Evolutionary conservation across 2,329 filamentous ascomycete species (phyloP).

Genomic region (Monilinia polystroma): DNA sequence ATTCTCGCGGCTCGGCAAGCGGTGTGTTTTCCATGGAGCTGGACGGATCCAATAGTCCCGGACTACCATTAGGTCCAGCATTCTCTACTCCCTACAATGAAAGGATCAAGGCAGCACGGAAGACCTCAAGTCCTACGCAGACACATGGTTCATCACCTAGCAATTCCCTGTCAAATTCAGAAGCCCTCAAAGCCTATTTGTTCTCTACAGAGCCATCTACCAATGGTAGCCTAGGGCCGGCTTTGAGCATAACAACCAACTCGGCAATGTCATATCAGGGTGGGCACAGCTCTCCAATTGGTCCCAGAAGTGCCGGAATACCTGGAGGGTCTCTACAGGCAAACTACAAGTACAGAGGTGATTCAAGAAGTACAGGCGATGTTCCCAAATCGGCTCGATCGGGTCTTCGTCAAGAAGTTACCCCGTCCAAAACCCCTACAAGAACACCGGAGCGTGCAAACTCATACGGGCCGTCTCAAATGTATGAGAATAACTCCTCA

Average conservation of each 20-base stretch:
- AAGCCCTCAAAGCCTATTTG: conserved; percentile 58
- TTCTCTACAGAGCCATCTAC: conserved; percentile 41
- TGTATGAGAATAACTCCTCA: conserved; percentile 28
- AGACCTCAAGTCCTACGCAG: conserved; percentile 25
- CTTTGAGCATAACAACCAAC: conserved; percentile 22
- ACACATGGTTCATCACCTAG: conserved; percentile 11
- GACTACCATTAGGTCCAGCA: conserved; percentile 58
- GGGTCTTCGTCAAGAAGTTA: conserved; percentile 40
- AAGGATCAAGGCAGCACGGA: conserved; percentile 56
- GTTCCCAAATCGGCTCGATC: conserved; percentile 33
- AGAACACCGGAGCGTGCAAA: conserved; percentile 32
- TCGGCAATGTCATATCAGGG: conserved; percentile 22
- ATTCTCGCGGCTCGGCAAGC: conserved; percentile 49
- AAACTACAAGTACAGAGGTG: conserved; percentile 26
- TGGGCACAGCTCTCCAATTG: conserved; percentile 23
- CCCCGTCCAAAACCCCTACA: conserved; percentile 36
- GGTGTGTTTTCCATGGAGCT: conserved; percentile 69
- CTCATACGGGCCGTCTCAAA: conserved; percentile 30
- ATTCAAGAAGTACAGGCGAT: conserved; percentile 24
- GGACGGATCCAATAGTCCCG: conserved; percentile 55
- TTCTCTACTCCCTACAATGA: conserved; percentile 67
- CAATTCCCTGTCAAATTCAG: conserved; percentile 41
- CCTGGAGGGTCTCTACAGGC: conserved; percentile 27
- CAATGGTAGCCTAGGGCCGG: conserved; percentile 10
- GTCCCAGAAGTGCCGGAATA: conserved; percentile 23